Base-by-base conservation (phyloP, 495 filamentous ascomycete genomes). In the Haplographium delicatum region DNA sequence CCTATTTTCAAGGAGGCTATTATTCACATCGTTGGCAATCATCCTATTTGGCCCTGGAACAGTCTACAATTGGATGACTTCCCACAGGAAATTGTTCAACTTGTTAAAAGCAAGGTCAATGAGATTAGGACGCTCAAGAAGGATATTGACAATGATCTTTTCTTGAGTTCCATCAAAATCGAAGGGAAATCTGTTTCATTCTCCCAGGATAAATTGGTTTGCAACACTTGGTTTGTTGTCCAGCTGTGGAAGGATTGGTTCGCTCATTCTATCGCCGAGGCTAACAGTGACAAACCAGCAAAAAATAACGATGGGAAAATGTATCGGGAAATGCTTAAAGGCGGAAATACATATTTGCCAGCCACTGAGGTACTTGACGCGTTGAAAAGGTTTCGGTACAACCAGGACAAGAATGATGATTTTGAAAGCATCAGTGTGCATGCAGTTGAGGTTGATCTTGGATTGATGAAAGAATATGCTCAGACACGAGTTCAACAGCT, bases 1-100 rank as follows among this genome's bases (percentile, higher is more conserved):
- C 23, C 20, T 5, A 58, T 58, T 38, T 58, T 58, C 40, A 53
- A 37, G 23, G 55, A 58, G 30, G 55, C 55, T 10, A 50, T 53
- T 13, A 39, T 58, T 25, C 55, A 58, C 15, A 45, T 58, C 22
- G 45, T 58, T n/a, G 49, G 53, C 5, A 27, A 30, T 11, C 33
- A 47, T 37, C 42, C 41, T 0, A 4, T 30, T 11, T 51, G 35
- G 26, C 42, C 34, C 2, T 37, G 34, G 40, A 4, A 16, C 8
- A 24, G 11, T 7, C 8, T 23, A 1, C 27, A 37, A 20, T n/a
- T 34, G 28, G 8, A 33, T 35, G 24, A 30, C 30, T 15, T 19
- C 10, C 31, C 28, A 52, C 16, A 34, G 8, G 30, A 47, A 6
- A 4, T 48, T 3, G 11, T 27, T n/a, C 33, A 25, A 6, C 24